Percentiles rank a stretch among this genome's conserved stretches.
phyloP scores from a whole-genome alignment of 140 eudicot species.

The Ambrosia hybrid region DNA sequence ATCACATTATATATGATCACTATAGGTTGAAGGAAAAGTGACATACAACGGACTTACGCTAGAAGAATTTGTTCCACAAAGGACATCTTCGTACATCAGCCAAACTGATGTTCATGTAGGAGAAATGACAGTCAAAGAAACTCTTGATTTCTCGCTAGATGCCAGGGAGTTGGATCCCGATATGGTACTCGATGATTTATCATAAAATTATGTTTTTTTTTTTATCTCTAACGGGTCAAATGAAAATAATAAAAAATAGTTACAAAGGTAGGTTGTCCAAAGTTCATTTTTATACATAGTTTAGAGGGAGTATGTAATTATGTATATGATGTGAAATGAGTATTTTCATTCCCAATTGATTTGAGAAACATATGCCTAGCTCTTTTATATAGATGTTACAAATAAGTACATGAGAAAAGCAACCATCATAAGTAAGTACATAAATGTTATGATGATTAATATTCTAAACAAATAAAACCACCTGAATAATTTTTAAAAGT shows the following conservation, averaged over 20 bases:
- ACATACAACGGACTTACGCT: constrained; percentile 58
- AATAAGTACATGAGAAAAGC: too few species aligned
- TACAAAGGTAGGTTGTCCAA: neutral
- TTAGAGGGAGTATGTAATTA: too few species aligned
- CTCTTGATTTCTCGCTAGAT: constrained; percentile 67
- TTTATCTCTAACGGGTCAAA: neutral
- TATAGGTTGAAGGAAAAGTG: constrained; percentile 52
- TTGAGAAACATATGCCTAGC: too few species aligned
- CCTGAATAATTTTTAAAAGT: too few species aligned
- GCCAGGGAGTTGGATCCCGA: constrained; percentile 62
- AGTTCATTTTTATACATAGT: too few species aligned
- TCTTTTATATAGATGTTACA: too few species aligned
- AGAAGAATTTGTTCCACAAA: constrained; percentile 57
- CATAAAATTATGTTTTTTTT: neutral
- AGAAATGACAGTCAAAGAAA: constrained; percentile 67
- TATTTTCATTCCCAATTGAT: too few species aligned
- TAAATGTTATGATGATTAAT: too few species aligned
- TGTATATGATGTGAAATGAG: too few species aligned
- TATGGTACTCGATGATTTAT: constrained; percentile 37
- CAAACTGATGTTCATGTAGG: constrained; percentile 66
- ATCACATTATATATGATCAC: neutral
- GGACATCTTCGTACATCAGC: constrained; percentile 60
- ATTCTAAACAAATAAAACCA: too few species aligned
- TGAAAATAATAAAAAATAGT: neutral
- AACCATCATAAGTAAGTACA: too few species aligned